Conservation (phyloP, 1,139 yeast species). For the Wickerhamiella infanticola region DNA sequence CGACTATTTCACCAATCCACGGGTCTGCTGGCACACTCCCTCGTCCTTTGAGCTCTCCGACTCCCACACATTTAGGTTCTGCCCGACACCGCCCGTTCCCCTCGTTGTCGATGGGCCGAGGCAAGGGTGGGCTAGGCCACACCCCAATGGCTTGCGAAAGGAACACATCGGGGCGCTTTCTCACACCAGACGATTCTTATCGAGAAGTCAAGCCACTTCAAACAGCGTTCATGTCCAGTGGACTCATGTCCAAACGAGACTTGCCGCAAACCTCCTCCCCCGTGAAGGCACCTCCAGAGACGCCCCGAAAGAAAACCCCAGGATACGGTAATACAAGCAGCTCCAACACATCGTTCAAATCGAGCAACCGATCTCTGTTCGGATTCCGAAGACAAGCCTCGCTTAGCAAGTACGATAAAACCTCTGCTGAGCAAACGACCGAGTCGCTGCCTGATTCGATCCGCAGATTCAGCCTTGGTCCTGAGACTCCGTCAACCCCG, state of each 20-base stretch:
- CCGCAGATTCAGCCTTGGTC: background rate
- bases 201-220: slow-evolving; percentile 70
- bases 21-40: background rate
- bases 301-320: slow-evolving; percentile 45
- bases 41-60: background rate
- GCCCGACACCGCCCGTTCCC: background rate
- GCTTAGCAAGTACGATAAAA: background rate
- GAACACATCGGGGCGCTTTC: slow-evolving; percentile 16
- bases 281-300: slow-evolving; percentile 42
- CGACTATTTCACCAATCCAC: slow-evolving; percentile 2
- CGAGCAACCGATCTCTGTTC: background rate
- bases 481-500: slow-evolving; percentile 11
- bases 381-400: background rate
- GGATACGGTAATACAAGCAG: background rate
- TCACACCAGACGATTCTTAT: slow-evolving; percentile 36
- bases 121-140: background rate
- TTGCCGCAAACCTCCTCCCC: slow-evolving; percentile 6
- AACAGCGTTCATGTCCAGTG: slow-evolving; percentile 68
- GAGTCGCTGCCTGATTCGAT: slow-evolving; percentile 1
- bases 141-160: slow-evolving; percentile 10
- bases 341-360: background rate
- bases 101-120: background rate
- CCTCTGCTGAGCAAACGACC: background rate
- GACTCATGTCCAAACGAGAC: slow-evolving; percentile 56
- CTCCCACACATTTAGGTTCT: background rate